Base-by-base conservation (phyloP, 2,329 filamentous ascomycete genomes). In the Cytospora piceicola region DNA sequence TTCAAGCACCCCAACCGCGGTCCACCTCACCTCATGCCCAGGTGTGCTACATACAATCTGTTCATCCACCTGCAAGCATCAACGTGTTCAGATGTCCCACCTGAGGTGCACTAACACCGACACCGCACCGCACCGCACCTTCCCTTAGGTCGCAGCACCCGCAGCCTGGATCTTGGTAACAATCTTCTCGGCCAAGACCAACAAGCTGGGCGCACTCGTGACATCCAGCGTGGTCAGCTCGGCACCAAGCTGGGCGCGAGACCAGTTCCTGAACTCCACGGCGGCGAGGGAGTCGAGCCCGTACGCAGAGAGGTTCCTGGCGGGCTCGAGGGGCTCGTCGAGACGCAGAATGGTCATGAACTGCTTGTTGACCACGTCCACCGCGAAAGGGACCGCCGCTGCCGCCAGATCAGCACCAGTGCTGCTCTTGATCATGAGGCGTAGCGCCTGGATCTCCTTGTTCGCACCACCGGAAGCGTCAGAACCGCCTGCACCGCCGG, bases 281-380 rank as follows among this genome's bases (percentile, higher is more conserved):
- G 62, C 62, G 22, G 57, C 62, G 14, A 64, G 46, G 7, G 62
- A 64, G 62, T 64, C 62, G 8, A 64, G 22, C 1, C 62, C 62
- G 51, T 64, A 64, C 8, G 9, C 15, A 14, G 24, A 24, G 39
- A 64, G 30, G 4, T 46, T 49, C 22, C 36, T 55, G 24, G 56
- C 12, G 6, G 27, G 22, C 22, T 54, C 49, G n/a, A 61, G 17
- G 20, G 34, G 29, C 2, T 20, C 22, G 4, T 29, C 22, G 0
- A 61, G 58, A 8, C 58, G 17, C 7, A 61, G 58, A n/a, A 30
- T 24, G 4, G 12, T 20, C n/a, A 53, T 24, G 12, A 61, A 24
- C n/a, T 61, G 49, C 30, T 54, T 61, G 58, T 53, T 53, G 42
- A 61, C 46, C 17, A 54, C 17, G 5, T 42, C 30, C 3, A 53